Evolutionary conservation across 805 yeast genomes (phyloP).

Genomic region (Candida orba): DNA sequence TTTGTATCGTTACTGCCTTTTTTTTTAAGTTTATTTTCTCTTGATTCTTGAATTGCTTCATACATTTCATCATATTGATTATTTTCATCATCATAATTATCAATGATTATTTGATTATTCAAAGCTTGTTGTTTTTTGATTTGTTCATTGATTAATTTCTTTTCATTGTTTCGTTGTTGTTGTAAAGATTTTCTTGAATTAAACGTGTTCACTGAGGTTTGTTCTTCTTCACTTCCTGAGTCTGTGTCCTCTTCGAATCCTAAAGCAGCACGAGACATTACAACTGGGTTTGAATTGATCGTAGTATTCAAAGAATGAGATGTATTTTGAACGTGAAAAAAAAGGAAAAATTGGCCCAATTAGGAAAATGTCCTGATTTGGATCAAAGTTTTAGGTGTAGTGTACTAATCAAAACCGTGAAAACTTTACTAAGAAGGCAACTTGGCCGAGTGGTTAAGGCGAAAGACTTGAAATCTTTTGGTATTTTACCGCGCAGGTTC

Average conservation of each 20-base stretch:
- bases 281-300: too few relatives aligned
- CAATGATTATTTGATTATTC: not conserved
- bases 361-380: too few relatives aligned
- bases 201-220: not conserved
- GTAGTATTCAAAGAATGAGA: too few relatives aligned
- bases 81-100: constrained; percentile 1
- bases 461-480: constrained; percentile 13
- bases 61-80: constrained; percentile 42
- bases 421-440: constrained; percentile 2
- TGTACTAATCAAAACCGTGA: too few relatives aligned
- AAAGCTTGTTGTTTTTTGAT: not conserved
- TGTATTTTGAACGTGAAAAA: too few relatives aligned
- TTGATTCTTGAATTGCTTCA: constrained; percentile 29
- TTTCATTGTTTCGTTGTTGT: too few relatives aligned
- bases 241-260: not conserved
- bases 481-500: constrained; percentile 12
- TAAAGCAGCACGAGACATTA: not conserved
- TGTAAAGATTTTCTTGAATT: too few relatives aligned
- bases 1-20: constrained; percentile 3
- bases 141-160: not conserved
- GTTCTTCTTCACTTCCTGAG: not conserved
- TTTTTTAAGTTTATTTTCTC: constrained; percentile 7
- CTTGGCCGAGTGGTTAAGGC: constrained; percentile 14
- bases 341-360: too few relatives aligned
- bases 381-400: too few relatives aligned